These are phyloP conservation scores for Clonostachys chloroleuca DNA, from an alignment of 2,329 filamentous ascomycete species.

Conservation along the genomic window DNA sequence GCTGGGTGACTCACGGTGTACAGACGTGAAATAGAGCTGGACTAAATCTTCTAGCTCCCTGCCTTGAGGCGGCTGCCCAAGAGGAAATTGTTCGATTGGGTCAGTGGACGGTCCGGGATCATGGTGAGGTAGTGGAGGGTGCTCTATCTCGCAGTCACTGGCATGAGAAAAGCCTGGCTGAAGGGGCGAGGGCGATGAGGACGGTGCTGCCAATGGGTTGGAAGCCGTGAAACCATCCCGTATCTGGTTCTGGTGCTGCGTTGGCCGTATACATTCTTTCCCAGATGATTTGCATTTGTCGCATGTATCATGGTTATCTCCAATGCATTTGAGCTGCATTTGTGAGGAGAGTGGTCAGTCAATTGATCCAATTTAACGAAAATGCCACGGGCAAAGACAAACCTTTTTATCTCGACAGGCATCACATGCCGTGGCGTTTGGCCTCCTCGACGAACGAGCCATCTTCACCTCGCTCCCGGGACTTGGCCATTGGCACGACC, in stretches of 20 bases:
- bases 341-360: neutral
- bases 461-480: neutral
- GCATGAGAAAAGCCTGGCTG: no score
- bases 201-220: no score
- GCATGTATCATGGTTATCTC: neutral
- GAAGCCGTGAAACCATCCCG: no score
- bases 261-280: neutral
- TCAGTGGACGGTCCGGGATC: no score
- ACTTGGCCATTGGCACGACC: neutral
- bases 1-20: neutral
- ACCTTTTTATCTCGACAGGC: neutral
- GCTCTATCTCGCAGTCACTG: no score
- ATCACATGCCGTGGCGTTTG: neutral
- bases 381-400: no score
- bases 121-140: no score
- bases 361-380: no score
- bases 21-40: neutral
- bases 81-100: no score
- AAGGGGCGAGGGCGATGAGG: no score
- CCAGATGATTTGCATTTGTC: conserved; percentile 2
- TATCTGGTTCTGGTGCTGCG: neutral
- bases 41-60: neutral
- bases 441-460: neutral
- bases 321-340: neutral
- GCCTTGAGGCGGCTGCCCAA: no score